Evolutionary conservation across 495 filamentous ascomycete genomes (phyloP).

Genomic region (Penicillium canescens): DNA sequence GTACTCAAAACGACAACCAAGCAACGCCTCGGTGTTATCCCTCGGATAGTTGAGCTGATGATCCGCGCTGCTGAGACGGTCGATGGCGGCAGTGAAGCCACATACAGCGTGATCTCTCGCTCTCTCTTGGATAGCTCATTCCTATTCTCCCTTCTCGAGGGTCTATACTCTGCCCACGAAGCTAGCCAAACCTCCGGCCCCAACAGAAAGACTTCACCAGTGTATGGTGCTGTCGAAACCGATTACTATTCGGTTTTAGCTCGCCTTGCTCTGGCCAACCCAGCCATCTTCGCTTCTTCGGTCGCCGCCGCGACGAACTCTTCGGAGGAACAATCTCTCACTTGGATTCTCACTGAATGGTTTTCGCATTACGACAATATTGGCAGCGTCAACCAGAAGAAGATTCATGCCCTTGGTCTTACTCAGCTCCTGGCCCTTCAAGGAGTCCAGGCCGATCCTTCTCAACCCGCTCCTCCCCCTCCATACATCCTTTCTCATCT

Average conservation of each 20-base stretch:
- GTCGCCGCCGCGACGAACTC: constrained; percentile 38
- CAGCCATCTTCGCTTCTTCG: constrained; percentile 62
- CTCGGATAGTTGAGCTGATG: constrained; percentile 67
- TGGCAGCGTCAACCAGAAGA: constrained; percentile 69
- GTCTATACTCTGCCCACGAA: constrained; percentile 68
- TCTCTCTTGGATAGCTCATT: constrained; percentile 70
- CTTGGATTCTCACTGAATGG: constrained; percentile 85
- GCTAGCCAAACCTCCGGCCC: constrained; percentile 78
- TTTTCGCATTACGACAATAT: constrained; percentile 84
- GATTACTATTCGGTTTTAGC: constrained; percentile 86
- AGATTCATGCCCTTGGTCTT: constrained; percentile 78
- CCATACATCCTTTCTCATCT: constrained; percentile 58
- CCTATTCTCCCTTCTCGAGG: constrained; percentile 64
- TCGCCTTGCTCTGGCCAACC: constrained; percentile 70
- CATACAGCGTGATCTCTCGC: constrained; percentile 61
- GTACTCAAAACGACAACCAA: constrained; percentile 56
- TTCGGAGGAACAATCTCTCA: constrained; percentile 51
- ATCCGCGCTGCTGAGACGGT: constrained; percentile 68
- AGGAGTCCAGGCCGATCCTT: constrained; percentile 45
- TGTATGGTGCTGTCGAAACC: constrained; percentile 70
- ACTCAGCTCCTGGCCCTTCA: constrained; percentile 74
- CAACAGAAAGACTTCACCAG: constrained; percentile 56
- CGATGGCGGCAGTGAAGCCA: constrained; percentile 67
- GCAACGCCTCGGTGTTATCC: constrained; percentile 65
- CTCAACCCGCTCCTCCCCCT: constrained; percentile 25